Evolutionary conservation across 1,139 yeast species (phyloP), one percentile per base, ranked within the genome.

Genomic region (Meyerozyma sp.): DNA sequence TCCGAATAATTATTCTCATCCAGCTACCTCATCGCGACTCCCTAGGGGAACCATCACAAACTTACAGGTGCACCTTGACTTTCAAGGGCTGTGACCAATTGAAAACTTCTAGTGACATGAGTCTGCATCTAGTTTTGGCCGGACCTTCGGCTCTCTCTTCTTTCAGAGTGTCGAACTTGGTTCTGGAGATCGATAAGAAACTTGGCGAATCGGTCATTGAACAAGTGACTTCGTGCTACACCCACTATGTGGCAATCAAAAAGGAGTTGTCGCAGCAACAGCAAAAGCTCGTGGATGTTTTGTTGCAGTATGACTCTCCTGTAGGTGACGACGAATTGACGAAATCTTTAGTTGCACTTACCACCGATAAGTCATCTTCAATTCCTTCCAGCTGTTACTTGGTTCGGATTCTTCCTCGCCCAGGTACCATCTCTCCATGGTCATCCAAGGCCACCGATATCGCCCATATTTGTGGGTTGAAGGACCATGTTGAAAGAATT

Each of bases 361-460:
- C 70, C 10, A 46, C 59, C 18, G 50, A 45, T 10, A 46, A 55
- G n/a, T 42, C 47, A 5, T 28, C 47, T 8, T 44, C 50, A 29
- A 48, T 55, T 25, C 44, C 50, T 8, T 66, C 70, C 14, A 80
- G 82, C 58, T 66, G 80, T 32, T 77, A 79, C 50, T 68, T 90
- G 54, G 68, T 93, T 43, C 77, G 95, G 61, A 76, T 94, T 44
- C 75, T 91, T 46, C 98, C 99, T 40, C 81, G 98, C 64, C 75
- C 93, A 8, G 98, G 98, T 47, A 93, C 98, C 21, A 90, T 93
- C 52, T 91, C 98, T 23, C 98, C 98, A 29, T 94, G 99, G 99
- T 89, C 97, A 14, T 91, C 98, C 14, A 94, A 94, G 68, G 99
- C 99, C 32, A 91, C 98, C 39, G 93, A 93, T 65, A 94, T 94